Conservation (phyloP, 176 grass and related monocot genomes). For the Pontederia crassipes region DNA sequence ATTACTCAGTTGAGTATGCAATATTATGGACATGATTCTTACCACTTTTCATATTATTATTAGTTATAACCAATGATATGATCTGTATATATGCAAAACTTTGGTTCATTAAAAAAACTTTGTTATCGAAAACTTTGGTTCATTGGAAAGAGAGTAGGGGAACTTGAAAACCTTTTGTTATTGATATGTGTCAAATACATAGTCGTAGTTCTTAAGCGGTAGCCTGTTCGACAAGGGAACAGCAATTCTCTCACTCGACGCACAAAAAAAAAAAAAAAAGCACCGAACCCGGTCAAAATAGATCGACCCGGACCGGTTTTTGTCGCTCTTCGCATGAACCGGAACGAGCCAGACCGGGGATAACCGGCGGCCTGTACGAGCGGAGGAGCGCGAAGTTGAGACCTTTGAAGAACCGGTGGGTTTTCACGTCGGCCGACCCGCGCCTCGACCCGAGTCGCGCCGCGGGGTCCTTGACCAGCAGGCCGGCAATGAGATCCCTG, state of each 20-base stretch:
- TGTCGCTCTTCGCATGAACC: not conserved
- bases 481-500: slow-evolving; percentile 54
- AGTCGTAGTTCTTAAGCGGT: too few species aligned
- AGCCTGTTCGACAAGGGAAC: too few species aligned
- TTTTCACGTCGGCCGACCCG: slow-evolving; percentile 70
- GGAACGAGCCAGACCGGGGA: slow-evolving; percentile 25
- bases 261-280: not conserved
- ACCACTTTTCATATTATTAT: too few species aligned
- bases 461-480: slow-evolving; percentile 71
- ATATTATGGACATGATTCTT: too few species aligned
- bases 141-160: too few species aligned
- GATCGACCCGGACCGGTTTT: slow-evolving; percentile 26
- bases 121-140: too few species aligned
- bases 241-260: not conserved
- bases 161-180: too few species aligned
- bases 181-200: too few species aligned
- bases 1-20: too few species aligned
- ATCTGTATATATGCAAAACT: too few species aligned
- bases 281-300: not conserved
- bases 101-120: too few species aligned
- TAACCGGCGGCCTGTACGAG: slow-evolving; percentile 47
- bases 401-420: slow-evolving; percentile 73
- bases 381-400: slow-evolving; percentile 71
- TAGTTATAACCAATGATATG: too few species aligned
- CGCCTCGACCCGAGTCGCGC: slow-evolving; percentile 45